These are phyloP conservation scores for Coelastrella sp. DNA, from an alignment of 139 green algal species.

Conservation along the genomic window DNA sequence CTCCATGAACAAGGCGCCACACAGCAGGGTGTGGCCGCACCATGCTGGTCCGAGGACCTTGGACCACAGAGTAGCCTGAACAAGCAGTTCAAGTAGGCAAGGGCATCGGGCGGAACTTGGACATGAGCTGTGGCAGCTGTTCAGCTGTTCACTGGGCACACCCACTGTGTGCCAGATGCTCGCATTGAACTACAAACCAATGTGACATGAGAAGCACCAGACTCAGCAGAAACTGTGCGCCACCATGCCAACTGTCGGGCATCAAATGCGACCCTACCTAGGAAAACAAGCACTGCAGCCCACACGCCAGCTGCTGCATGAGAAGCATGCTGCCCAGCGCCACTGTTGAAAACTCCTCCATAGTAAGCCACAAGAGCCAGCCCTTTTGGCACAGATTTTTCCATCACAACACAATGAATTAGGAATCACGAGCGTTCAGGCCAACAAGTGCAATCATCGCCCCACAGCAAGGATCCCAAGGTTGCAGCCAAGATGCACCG, in stretches of 20 bases:
- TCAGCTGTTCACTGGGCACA: not conserved
- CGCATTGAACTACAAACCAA: not conserved
- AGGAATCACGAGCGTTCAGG: not conserved
- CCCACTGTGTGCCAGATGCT: not conserved
- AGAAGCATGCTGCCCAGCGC: not conserved
- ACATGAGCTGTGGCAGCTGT: not conserved
- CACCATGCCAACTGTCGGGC: too few species aligned
- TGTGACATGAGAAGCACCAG: too few species aligned
- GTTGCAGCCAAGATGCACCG: too few species aligned
- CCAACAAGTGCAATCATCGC: not conserved
- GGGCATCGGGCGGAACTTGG: not conserved
- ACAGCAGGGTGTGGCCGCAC: slow-evolving; percentile 91
- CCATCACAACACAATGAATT: not conserved
- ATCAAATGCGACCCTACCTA: slow-evolving; percentile 56
- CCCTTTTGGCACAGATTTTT: not conserved
- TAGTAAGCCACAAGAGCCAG: slow-evolving; percentile 10
- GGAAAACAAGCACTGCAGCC: slow-evolving; percentile 67
- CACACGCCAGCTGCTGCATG: slow-evolving; percentile 69
- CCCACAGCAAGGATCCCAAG: not conserved
- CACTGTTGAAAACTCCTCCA: not conserved
- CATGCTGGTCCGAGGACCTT: slow-evolving; percentile 81
- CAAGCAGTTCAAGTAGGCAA: not conserved
- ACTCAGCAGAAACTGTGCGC: too few species aligned
- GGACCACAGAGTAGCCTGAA: slow-evolving; percentile 76
- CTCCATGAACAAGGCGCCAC: slow-evolving; percentile 88